Conservation (phyloP, 164 flowering plant species). For the Magnolia officinalis region DNA sequence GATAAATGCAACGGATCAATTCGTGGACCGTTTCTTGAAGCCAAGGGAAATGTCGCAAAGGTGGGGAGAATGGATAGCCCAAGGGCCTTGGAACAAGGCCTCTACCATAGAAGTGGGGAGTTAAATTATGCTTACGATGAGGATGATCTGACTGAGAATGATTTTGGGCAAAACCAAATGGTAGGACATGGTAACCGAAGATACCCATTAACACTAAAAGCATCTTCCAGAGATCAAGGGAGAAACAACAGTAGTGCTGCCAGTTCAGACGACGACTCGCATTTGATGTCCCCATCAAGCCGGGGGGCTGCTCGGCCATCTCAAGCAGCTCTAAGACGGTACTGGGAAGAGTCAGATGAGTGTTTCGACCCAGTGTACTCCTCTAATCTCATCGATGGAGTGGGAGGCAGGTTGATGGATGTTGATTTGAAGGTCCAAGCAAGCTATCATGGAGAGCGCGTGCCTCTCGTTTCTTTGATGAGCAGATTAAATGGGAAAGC, state of each 20-base stretch:
- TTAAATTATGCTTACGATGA: constrained; percentile 29
- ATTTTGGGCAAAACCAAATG: constrained; percentile 17
- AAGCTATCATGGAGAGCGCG: constrained; percentile 60
- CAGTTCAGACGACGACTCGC: constrained; percentile 39
- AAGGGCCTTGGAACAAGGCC: constrained; percentile 24
- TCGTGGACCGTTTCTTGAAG: constrained; percentile 28
- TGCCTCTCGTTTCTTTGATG: constrained; percentile 75
- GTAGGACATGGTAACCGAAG: constrained; percentile 27
- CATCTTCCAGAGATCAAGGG: constrained; percentile 26
- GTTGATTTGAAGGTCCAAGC: constrained; percentile 76
- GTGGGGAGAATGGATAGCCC: background rate
- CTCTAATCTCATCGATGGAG: constrained; percentile 34
- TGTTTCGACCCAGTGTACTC: constrained; percentile 36
- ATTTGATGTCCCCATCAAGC: constrained; percentile 6
- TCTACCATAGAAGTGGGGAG: constrained; percentile 25
- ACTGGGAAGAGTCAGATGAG: constrained; percentile 46
- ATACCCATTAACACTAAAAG: constrained; percentile 26
- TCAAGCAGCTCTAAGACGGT: constrained; percentile 36
- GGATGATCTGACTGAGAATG: constrained; percentile 27
- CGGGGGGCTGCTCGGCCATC: constrained; percentile 34
- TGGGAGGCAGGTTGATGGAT: constrained; percentile 48
- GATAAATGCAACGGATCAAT: constrained; percentile 21
- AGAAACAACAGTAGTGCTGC: constrained; percentile 11
- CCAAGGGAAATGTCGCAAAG: constrained; percentile 17
- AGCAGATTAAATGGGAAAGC: constrained; percentile 77